Evolutionary conservation across 208 protist species (phyloP).

Genomic region (Giardia duodenalis): DNA sequence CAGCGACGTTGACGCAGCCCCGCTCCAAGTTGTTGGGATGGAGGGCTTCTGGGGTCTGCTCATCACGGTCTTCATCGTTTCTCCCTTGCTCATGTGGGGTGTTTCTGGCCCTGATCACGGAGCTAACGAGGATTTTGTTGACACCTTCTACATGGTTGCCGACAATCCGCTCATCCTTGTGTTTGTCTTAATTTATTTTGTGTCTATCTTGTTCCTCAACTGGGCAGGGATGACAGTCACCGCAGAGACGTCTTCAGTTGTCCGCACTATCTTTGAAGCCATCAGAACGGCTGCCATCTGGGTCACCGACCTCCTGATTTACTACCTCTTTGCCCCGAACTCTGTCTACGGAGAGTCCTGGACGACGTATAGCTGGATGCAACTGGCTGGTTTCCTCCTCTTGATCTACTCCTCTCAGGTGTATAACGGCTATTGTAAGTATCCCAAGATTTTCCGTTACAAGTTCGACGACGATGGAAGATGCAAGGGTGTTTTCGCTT

Average conservation of each 20-base stretch:
- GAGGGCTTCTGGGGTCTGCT: slow-evolving; percentile 65
- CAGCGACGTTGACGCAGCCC: slow-evolving; percentile 53
- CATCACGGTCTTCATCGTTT: slow-evolving; percentile 53
- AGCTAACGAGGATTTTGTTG: slow-evolving; percentile 36
- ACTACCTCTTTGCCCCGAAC: slow-evolving; percentile 40
- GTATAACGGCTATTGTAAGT: slow-evolving; percentile 28
- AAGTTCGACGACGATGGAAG: slow-evolving; percentile 10
- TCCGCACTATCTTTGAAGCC: slow-evolving; percentile 48
- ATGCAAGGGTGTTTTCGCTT: neutral
- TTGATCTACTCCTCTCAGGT: slow-evolving; percentile 30
- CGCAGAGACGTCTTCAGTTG: slow-evolving; percentile 30
- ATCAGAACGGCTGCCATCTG: slow-evolving; percentile 47
- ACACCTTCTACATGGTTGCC: slow-evolving; percentile 42
- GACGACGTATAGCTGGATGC: slow-evolving; percentile 40
- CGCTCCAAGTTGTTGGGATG: slow-evolving; percentile 63
- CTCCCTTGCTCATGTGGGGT: slow-evolving; percentile 55
- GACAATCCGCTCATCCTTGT: neutral
- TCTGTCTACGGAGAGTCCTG: slow-evolving; percentile 45
- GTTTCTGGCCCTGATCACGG: slow-evolving; percentile 45
- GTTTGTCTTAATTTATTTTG: slow-evolving; percentile 38
- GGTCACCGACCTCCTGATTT: slow-evolving; percentile 45
- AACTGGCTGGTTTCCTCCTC: slow-evolving; percentile 46
- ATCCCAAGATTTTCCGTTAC: slow-evolving; percentile 20
- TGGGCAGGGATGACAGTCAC: slow-evolving; percentile 49
- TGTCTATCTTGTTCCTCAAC: slow-evolving; percentile 48